Evolutionary conservation across 1,284 basidiomycete genomes (phyloP), one percentile per base, ranked within the genome.

Genomic region (Pseudozyma pruni): DNA sequence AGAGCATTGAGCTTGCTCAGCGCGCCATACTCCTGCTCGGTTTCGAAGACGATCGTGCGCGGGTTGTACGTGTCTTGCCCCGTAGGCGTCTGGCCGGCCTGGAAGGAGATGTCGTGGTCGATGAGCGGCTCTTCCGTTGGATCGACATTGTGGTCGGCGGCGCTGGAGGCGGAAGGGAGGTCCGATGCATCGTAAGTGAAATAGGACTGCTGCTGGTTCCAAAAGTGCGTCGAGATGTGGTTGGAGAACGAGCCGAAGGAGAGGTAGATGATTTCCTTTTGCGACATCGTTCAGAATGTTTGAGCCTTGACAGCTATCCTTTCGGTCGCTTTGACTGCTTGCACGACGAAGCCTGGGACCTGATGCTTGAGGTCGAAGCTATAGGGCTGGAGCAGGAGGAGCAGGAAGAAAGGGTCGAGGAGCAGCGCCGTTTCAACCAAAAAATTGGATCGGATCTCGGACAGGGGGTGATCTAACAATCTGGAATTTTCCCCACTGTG

Each of bases 151-250:
- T 17, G 48, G 16, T 49, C 38, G 34, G 40, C 45, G 19, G 48
- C 51, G 34, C 34, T 68, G n/a, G 66, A 50, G 10, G 47, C 51
- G 11, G 59, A 62, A 8, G 55, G 50, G 3, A 54, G 40, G 32
- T 63, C 61, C 23, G 43, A 49, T 7, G 53, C 23, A 14, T 63
- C 59, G 51, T 72, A 76, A 27, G 64, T 59, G 42, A 80, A 78
- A 59, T 81, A 80, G 20, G 72, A 63, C 40, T 78, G 67, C 33
- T 81, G 79, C 40, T 75, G 50, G 47, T 81, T 81, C 75, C 76
- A 81, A 40, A 77, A 81, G 54, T 80, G 76, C 13, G 78, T 79
- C 8, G 79, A 56, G 38, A 78, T 71, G 62, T 79, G 73, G 41
- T 79, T 77, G 34, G 79, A 67, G 43, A 77, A 60, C 13, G 72